Percentiles rank a stretch among this genome's conserved stretches.
Evolutionary conservation across 148 eudicot genomes (phyloP).

Genomic region (Fagopyrum esculentum): DNA sequence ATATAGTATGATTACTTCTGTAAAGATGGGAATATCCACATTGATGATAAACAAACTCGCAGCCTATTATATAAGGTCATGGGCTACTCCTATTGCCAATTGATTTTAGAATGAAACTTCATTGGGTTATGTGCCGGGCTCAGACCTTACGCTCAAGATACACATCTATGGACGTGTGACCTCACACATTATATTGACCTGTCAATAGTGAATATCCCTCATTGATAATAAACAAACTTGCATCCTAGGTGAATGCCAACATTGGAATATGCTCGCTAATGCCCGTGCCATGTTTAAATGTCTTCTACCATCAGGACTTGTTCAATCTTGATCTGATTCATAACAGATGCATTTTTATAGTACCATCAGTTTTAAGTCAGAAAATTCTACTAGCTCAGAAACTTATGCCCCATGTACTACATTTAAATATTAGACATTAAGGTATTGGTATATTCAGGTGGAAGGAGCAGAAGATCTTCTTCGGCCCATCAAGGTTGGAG

Average conservation of each 20-base stretch:
- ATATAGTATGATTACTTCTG: not conserved
- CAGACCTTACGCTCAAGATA: no score
- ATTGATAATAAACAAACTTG: not conserved
- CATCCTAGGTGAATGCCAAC: not conserved
- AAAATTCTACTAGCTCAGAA: not conserved
- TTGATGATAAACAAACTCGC: not conserved
- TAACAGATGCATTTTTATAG: not conserved
- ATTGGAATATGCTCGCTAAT: not conserved
- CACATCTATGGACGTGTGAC: no score
- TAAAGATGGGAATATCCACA: no score
- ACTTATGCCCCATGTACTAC: not conserved
- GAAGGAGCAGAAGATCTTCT: slow-evolving; percentile 77
- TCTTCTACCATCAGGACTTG: not conserved
- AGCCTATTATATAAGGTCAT: not conserved
- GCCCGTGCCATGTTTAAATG: not conserved
- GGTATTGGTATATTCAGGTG: slow-evolving; percentile 35
- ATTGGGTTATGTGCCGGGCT: no score
- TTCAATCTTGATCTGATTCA: not conserved
- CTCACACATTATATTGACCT: no score
- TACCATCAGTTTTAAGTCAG: not conserved
- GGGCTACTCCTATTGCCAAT: no score
- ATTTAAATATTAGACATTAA: not conserved
- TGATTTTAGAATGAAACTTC: no score
- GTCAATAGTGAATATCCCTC: no score
- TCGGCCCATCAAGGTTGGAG: slow-evolving; percentile 77